Percentiles rank a stretch among this genome's conserved stretches.
Conservation (phyloP, 345 rosid species). For the Salix arbutifolia region DNA sequence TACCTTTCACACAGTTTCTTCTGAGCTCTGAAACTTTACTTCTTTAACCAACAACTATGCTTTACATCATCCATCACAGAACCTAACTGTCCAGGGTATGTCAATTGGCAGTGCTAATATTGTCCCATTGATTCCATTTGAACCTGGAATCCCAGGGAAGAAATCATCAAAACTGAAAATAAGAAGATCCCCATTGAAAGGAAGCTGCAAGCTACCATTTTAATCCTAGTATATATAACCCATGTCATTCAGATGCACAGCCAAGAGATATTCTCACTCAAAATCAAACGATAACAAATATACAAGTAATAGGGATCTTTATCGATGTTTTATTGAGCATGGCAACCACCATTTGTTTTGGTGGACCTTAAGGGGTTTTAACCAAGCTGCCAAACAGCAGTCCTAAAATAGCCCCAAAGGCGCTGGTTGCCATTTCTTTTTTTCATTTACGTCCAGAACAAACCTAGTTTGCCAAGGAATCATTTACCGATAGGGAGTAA, state of each 20-base stretch:
- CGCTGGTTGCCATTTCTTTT: neutral
- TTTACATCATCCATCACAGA: neutral
- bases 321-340: neutral
- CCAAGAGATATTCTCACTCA: neutral
- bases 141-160: constrained; percentile 4
- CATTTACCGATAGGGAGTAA: neutral
- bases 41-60: neutral
- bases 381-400: neutral
- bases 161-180: constrained; percentile 3
- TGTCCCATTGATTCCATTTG: neutral
- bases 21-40: neutral
- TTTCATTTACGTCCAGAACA: neutral
- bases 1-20: constrained; percentile 1
- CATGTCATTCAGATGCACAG: neutral
- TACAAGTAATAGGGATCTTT: neutral
- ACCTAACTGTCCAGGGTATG: neutral
- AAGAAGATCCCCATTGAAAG: neutral
- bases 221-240: neutral
- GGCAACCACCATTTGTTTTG: neutral
- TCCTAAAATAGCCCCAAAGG: neutral
- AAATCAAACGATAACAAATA: neutral
- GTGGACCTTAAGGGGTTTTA: neutral
- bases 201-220: neutral
- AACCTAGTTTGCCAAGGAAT: neutral
- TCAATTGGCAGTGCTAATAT: neutral